A percentile compares a stretch with the other conserved stretches of the same genome.
Conservation (phyloP, 306 rosid species). For the Gastrolobium villosum region DNA sequence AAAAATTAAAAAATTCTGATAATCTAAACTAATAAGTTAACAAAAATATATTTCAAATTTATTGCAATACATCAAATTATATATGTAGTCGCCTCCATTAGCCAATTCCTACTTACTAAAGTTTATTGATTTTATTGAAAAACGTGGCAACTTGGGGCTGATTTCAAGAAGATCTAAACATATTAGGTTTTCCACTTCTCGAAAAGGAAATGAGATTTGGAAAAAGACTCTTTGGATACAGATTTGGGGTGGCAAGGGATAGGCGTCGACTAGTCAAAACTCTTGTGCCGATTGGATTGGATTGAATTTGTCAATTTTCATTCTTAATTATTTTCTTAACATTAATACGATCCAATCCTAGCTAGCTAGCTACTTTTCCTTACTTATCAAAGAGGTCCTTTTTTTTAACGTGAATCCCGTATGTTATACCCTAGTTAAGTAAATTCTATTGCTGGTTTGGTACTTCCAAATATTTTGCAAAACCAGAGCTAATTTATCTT, state of each 20-base stretch:
- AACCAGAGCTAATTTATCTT: not conserved
- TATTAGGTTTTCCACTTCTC: not conserved
- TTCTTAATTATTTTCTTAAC: not conserved
- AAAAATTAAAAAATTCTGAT: not conserved
- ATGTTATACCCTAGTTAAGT: not conserved
- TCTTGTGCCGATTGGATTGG: slow-evolving; percentile 9
- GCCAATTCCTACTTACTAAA: slow-evolving; percentile 16
- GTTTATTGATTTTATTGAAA: not conserved
- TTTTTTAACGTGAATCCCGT: not conserved
- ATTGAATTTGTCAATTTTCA: not conserved
- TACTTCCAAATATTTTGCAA: not conserved
- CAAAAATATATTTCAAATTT: not conserved
- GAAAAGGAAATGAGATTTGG: slow-evolving; percentile 1
- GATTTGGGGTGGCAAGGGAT: slow-evolving; percentile 27
- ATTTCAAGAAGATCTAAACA: not conserved
- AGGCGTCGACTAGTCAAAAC: slow-evolving; percentile 34
- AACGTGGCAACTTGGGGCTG: slow-evolving; percentile 30
- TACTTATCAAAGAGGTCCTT: not conserved
- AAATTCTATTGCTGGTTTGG: not conserved
- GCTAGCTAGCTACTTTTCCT: not conserved
- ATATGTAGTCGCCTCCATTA: not conserved
- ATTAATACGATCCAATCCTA: not conserved
- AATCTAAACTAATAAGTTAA: not conserved
- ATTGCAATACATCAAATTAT: not conserved
- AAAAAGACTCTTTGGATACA: slow-evolving; percentile 8